These are phyloP conservation scores for Porphyrellus cyaneotinctus DNA, from an alignment of 768 basidiomycete genomes.

Conservation along the genomic window DNA sequence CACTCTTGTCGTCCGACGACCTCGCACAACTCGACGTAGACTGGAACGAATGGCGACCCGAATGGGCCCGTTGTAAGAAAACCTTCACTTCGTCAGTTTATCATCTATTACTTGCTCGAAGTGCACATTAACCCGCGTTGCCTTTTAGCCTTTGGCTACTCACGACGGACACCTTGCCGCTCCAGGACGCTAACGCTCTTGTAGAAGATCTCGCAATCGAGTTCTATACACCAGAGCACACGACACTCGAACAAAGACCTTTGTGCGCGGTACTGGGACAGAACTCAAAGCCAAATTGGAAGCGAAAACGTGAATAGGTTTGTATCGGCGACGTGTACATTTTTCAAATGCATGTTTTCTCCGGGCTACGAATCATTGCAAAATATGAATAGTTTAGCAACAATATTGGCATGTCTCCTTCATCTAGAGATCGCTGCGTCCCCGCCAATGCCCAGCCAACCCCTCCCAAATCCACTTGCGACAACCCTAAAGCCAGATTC, in stretches of 20 bases:
- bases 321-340: too few species aligned
- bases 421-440: background rate
- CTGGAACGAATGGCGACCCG: slow-evolving; percentile 74
- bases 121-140: background rate
- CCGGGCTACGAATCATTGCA: background rate
- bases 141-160: slow-evolving; percentile 66
- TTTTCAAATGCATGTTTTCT: too few species aligned
- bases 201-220: slow-evolving; percentile 82
- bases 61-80: slow-evolving; percentile 77
- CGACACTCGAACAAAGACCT: slow-evolving; percentile 55
- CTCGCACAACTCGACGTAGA: slow-evolving; percentile 64
- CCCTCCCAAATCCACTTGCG: slow-evolving; percentile 66
- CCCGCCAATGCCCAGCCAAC: slow-evolving; percentile 39
- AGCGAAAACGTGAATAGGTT: slow-evolving; percentile 46
- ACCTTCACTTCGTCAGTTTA: slow-evolving; percentile 45
- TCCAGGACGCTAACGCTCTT: slow-evolving; percentile 59
- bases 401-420: background rate
- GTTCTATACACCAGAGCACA: slow-evolving; percentile 69
- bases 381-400: background rate
- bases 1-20: slow-evolving; percentile 68
- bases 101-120: background rate
- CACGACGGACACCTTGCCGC: slow-evolving; percentile 61
- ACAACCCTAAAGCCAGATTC: slow-evolving; percentile 67
- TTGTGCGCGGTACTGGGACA: slow-evolving; percentile 41
- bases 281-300: slow-evolving; percentile 37